Base-by-base conservation (phyloP, 108 stramenopile species). In the Cyclotella sp. region DNA sequence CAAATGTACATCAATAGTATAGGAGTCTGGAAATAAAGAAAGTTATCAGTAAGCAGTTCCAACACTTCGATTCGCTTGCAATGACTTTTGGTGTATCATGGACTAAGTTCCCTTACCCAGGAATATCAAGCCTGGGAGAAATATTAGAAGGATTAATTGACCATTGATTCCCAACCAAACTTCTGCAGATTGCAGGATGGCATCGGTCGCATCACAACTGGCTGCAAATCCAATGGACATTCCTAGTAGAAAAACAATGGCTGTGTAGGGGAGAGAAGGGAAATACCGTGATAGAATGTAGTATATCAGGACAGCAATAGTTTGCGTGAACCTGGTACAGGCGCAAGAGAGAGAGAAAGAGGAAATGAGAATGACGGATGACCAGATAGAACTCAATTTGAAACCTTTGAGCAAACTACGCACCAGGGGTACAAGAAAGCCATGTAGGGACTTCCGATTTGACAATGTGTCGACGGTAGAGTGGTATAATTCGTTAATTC, bases 41-140 rank as follows among this genome's bases (percentile, higher is more conserved):
- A n/a, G n/a, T n/a, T n/a, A n/a, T n/a, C n/a, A n/a, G n/a, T n/a
- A n/a, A n/a, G n/a, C n/a, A n/a, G n/a, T n/a, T n/a, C n/a, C n/a
- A n/a, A n/a, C n/a, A n/a, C n/a, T n/a, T n/a, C n/a, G n/a, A n/a
- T n/a, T n/a, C n/a, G n/a, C n/a, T n/a, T n/a, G n/a, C n/a, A n/a
- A n/a, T n/a, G n/a, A n/a, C n/a, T n/a, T n/a, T n/a, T n/a, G n/a
- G n/a, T n/a, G n/a, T n/a, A n/a, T n/a, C n/a, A n/a, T n/a, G n/a
- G n/a, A n/a, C n/a, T n/a, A n/a, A n/a, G n/a, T n/a, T n/a, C n/a
- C n/a, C n/a, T n/a, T n/a, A n/a, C n/a, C 82, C 16, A 44, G 16
- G 61, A 71, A 82, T 0, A 82, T n/a, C 10, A 82, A 44, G 10
- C 76, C 76, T 19, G 81, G 81, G 21, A 82, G 81, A 30, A 82